Evolutionary conservation across 75 land plant species (phyloP), one percentile per base, ranked within the genome.

Genomic region (Cupressus sempervirens): DNA sequence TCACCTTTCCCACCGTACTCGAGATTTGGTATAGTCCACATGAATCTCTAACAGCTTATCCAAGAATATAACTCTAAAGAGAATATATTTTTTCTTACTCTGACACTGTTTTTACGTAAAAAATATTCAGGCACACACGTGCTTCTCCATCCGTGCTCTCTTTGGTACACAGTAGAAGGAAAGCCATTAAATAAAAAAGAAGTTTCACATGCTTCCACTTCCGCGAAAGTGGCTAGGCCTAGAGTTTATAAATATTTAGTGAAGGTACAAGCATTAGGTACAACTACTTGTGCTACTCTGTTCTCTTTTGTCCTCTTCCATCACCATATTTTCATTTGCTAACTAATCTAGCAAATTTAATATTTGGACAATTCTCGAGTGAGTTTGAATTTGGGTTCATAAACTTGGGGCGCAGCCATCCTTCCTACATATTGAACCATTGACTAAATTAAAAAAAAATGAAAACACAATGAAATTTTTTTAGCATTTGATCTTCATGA

Each of bases 1-100:
- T 79, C 80, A 77, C 20, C 48, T 77, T 77, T 56, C 62, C 62
- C 62, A 62, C n/a, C 26, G 26, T 20, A 45, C 81, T 79, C 81
- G 81, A 79, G 81, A 79, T 79, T 79, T 48, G 81, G 14, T 26
- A 79, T 7, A n/a, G 3, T 11, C 74, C 74, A 30, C 74, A 72
- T 72, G 74, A 72, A 72, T 72, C 74, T 72, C 15, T 72, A 72
- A 32, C 74, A 30, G 74, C 9, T 30, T 72, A 72, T 72, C 74
- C 12, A 72, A 30, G 74, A 72, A 72, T 68, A 68, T 68, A 68
- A 68, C 30, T 7, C 35, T 29, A 72, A 72, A 72, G 74, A 32
- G 35, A 72, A 72, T 12, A 72, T 72, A 30, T 30, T 72, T 72
- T n/a, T 72, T 32, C 74, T 72, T 29, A 72, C 74, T 32, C 32